Evolutionary conservation across 108 stramenopile genomes (phyloP), one percentile per base, ranked within the genome.

Genomic region (Phaeodactylum tricornutum): DNA sequence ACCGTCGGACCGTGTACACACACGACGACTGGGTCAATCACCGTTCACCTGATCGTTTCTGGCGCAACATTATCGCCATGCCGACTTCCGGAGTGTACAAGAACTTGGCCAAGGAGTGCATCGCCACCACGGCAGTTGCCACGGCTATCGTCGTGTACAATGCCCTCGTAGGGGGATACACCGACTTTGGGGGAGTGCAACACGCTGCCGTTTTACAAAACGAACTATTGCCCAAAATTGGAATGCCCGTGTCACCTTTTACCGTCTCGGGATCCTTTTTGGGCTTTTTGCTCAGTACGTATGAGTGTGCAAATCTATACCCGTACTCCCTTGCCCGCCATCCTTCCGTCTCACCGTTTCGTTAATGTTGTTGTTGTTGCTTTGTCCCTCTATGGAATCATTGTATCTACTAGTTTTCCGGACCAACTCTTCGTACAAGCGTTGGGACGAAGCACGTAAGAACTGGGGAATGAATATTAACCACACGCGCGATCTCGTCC

Each of bases 381-480:
- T n/a, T n/a, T n/a, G n/a, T n/a, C n/a, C n/a, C n/a, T n/a, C n/a
- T n/a, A n/a, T n/a, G 35, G n/a, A n/a, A n/a, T n/a, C n/a, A n/a
- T n/a, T n/a, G n/a, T n/a, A n/a, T n/a, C n/a, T n/a, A n/a, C n/a
- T n/a, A 81, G 82, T 77, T 46, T 84, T 79, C 59, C 72, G 77
- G 21, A 73, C 77, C 62, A 78, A 78, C 59, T 59, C 65, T 1
- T 57, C 67, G 27, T 78, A 78, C 57, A 46, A 68, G 29, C 64
- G 83, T 23, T 85, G 82, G 82, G 82, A 84, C 62, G 82, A 84
- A 65, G 82, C 82, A 33, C 77, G 82, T 43, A 84, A 84, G 56
- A 75, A 74, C 48, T 84, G 82, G 82, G 82, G 82, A 41, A 70
- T 76, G 53, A 85, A 79, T 57, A 84, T 81, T 43, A 79, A 85